These are phyloP conservation scores for Diplodia intermedia DNA, from an alignment of 2,329 filamentous ascomycete genomes.

Conservation along the genomic window DNA sequence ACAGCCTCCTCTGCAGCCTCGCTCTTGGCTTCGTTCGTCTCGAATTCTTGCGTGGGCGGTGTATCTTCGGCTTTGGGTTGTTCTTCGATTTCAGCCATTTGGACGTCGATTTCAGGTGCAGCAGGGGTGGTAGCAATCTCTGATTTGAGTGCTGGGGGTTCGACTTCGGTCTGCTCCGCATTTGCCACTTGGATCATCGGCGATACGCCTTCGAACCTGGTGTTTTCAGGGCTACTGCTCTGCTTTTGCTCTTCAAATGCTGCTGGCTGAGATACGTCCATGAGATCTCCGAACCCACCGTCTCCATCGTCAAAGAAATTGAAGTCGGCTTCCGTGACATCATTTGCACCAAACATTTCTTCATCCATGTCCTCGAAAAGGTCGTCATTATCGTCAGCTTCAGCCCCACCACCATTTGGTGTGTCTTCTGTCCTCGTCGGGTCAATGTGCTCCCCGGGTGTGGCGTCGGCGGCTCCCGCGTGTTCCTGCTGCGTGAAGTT, in stretches of 20 bases:
- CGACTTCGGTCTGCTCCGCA: slow-evolving; percentile 29
- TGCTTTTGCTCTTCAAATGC: slow-evolving; percentile 30
- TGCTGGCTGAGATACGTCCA: slow-evolving; percentile 38
- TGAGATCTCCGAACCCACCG: slow-evolving; percentile 46
- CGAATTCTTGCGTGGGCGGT: not conserved
- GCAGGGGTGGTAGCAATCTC: slow-evolving; percentile 3
- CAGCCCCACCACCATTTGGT: not conserved
- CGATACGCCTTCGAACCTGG: slow-evolving; percentile 28
- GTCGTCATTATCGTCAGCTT: slow-evolving; percentile 55
- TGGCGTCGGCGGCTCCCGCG: not conserved
- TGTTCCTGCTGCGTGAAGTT: not conserved
- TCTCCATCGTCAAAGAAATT: slow-evolving; percentile 77
- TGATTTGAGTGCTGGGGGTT: slow-evolving; percentile 23
- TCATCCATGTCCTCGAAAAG: slow-evolving; percentile 71
- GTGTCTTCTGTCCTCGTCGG: not conserved
- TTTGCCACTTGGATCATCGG: slow-evolving; percentile 28
- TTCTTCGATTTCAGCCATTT: slow-evolving; percentile 14
- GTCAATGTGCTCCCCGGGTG: slow-evolving; percentile 18
- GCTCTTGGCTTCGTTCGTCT: not conserved
- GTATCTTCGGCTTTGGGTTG: not conserved
- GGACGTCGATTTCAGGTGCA: slow-evolving; percentile 9
- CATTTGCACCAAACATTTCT: slow-evolving; percentile 74
- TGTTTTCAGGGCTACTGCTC: slow-evolving; percentile 34
- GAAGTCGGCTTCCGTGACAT: slow-evolving; percentile 83
- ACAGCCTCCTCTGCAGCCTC: slow-evolving; percentile 4